These are phyloP conservation scores for Penicillium sp. DNA, from an alignment of 2,329 filamentous ascomycete genomes.

Conservation along the genomic window DNA sequence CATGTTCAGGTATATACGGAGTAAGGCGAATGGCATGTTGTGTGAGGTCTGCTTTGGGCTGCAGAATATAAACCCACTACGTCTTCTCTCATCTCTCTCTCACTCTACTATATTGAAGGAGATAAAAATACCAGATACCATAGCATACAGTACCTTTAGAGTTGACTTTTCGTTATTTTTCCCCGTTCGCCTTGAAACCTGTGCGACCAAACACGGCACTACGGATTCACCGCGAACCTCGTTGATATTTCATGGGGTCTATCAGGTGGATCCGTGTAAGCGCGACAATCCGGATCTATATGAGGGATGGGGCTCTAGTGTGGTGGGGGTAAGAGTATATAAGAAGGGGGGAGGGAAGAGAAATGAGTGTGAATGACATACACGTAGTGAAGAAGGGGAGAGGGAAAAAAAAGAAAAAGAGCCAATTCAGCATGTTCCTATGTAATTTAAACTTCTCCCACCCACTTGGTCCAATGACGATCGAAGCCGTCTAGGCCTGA, in stretches of 20 bases:
- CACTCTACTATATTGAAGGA: neutral
- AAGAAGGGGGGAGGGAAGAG: neutral
- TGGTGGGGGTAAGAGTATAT: neutral
- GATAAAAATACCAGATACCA: conserved; percentile 1
- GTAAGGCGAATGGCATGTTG: neutral
- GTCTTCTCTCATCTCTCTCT: neutral
- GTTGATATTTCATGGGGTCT: conserved; percentile 1
- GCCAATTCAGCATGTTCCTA: neutral
- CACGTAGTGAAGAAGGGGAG: neutral
- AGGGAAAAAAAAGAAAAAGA: neutral
- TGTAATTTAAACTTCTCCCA: conserved; percentile 26
- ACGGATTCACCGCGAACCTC: neutral
- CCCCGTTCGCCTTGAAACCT: conserved; percentile 6
- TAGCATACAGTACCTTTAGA: neutral
- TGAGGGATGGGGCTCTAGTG: neutral
- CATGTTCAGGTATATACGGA: conserved; percentile 1
- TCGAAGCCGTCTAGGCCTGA: conserved; percentile 17
- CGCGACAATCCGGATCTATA: neutral
- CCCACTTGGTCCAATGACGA: conserved; percentile 25
- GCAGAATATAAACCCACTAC: neutral
- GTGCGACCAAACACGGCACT: conserved; percentile 9
- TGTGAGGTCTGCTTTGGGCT: neutral
- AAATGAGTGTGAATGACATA: neutral
- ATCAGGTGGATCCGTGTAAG: neutral
- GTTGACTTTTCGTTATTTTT: conserved; percentile 4